Evolutionary conservation across 345 rosid species (phyloP).

Genomic region (Arabidopsis suecica): DNA sequence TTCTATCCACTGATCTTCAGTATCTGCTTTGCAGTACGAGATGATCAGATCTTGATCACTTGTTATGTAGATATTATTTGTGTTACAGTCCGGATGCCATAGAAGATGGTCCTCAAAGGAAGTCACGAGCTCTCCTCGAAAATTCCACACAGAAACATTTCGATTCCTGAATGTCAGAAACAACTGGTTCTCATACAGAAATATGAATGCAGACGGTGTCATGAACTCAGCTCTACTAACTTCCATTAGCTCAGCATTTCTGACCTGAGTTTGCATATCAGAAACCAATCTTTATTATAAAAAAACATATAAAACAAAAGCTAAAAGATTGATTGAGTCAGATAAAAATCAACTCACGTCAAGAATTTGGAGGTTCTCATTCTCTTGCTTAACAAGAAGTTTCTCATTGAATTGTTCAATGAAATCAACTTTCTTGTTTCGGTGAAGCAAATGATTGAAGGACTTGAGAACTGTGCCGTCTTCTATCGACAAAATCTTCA

Average conservation of each 20-base stretch:
- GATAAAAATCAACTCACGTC: constrained; percentile 62
- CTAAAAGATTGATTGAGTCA: neutral
- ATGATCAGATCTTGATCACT: constrained; percentile 98
- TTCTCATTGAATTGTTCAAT: constrained; percentile 98
- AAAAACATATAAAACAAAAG: neutral
- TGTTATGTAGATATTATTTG: constrained; percentile 94
- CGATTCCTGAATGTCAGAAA: constrained; percentile 90
- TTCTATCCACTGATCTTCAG: constrained; percentile 90
- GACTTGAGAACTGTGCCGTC: constrained; percentile 96
- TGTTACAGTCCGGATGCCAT: constrained; percentile 98
- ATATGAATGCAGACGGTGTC: constrained; percentile 98
- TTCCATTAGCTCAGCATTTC: constrained; percentile 82
- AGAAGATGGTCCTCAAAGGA: constrained; percentile 96
- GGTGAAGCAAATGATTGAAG: constrained; percentile 88
- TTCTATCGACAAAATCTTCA: constrained; percentile 91
- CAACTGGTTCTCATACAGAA: constrained; percentile 92
- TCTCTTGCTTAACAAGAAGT: constrained; percentile 98
- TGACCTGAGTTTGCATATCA: constrained; percentile 56
- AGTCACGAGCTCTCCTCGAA: constrained; percentile 94
- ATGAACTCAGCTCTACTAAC: constrained; percentile 76
- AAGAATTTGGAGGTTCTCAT: constrained; percentile 96
- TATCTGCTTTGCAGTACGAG: constrained; percentile 95
- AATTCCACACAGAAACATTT: constrained; percentile 94
- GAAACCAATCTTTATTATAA: constrained; percentile 6
- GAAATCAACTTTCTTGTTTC: constrained; percentile 97